These are phyloP conservation scores for Hypomyces rosellus DNA, from an alignment of 2,329 filamentous ascomycete species.

Conservation along the genomic window DNA sequence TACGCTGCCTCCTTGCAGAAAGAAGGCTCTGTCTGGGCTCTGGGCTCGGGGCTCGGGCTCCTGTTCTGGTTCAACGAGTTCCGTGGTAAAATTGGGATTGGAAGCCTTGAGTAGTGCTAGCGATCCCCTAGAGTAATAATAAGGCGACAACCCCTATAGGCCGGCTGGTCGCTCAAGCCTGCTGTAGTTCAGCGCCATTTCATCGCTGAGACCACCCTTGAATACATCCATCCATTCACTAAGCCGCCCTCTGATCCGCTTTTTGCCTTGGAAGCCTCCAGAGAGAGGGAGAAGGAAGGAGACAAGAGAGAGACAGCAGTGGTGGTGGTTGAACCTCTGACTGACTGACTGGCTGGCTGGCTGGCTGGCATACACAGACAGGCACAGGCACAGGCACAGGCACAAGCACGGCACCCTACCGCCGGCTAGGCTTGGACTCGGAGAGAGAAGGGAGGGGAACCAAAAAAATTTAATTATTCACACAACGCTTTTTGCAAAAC, in stretches of 20 bases:
- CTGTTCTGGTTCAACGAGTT: too few relatives aligned
- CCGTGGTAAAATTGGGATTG: too few relatives aligned
- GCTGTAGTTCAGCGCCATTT: neutral
- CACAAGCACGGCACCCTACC: slow-evolving; percentile 8
- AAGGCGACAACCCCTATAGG: too few relatives aligned
- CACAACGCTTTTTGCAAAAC: slow-evolving; percentile 23
- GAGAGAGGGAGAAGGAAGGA: neutral
- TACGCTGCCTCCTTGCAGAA: too few relatives aligned
- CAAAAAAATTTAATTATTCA: slow-evolving; percentile 36
- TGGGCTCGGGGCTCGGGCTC: too few relatives aligned
- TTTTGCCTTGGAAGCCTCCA: slow-evolving; percentile 2
- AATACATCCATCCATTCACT: too few relatives aligned
- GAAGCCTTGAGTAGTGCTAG: too few relatives aligned
- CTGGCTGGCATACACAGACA: neutral
- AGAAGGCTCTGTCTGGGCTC: too few relatives aligned
- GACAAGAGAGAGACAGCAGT: too few relatives aligned
- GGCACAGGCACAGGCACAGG: neutral
- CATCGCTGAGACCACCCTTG: too few relatives aligned
- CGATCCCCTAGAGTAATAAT: too few relatives aligned
- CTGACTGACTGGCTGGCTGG: neutral
- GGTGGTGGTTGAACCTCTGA: neutral
- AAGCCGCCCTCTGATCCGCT: neutral
- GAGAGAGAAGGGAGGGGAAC: slow-evolving; percentile 17
- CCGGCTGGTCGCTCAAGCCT: neutral
- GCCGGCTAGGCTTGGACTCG: neutral